Evolutionary conservation across 768 basidiomycete genomes (phyloP), one percentile per base, ranked within the genome.

Genomic region (Gloeophyllum trabeum): DNA sequence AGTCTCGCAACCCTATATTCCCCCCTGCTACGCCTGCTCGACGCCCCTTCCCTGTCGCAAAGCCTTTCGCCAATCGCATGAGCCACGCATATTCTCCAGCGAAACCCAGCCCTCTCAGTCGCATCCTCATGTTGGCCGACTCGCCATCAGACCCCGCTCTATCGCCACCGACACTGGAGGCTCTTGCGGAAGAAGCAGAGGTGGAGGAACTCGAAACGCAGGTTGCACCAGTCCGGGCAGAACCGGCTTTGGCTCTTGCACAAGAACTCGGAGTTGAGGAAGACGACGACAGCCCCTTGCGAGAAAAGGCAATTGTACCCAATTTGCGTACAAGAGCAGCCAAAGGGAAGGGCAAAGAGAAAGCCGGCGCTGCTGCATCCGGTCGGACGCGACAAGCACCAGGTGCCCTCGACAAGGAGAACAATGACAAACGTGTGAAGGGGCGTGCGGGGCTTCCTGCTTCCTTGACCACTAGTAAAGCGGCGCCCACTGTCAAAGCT

Each of bases 11-110:
- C n/a, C n/a, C n/a, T n/a, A n/a, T n/a, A n/a, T n/a, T n/a, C n/a
- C n/a, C n/a, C n/a, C 51, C 53, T 59, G n/a, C 60, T 23, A 54
- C 65, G 10, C 58, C 61, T 14, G 47, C 49, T n/a, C 63, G 59
- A 21, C 66, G 57, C n/a, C 66, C 73, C 1, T 85, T 81, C 61
- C 81, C 81, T 0, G 62, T 80, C 35, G 81, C 82, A 2, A 87
- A 83, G 51, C 82, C 85, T 7, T 62, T 79, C 39, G 79, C 74
- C 2, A 60, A 67, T 42, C 75, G 70, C 43, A 83, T 85, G 79
- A 67, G 73, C 3, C 86, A 90, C 48, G 83, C 85, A 0, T 90
- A 89, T 48, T 88, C 87, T 0, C 86, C 86, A 22, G 79, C 66
- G 2, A 80, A 76, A 55, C 86, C 87, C 0, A 87, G 83, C 47